Conservation (phyloP, 2,329 filamentous ascomycete genomes). For the Scorias spongiosa region DNA sequence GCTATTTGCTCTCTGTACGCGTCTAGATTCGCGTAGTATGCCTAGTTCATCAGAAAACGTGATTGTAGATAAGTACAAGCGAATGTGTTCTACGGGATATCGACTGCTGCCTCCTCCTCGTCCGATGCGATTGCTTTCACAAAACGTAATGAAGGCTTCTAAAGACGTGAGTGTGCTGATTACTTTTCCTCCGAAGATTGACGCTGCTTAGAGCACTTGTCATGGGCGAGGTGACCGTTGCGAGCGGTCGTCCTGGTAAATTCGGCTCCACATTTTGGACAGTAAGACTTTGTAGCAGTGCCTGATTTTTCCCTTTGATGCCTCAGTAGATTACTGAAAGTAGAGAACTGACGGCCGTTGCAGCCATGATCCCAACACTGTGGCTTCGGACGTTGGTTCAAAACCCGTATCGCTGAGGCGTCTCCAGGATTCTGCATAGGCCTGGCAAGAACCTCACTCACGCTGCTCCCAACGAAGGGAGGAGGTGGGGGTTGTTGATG, state of each 20-base stretch:
- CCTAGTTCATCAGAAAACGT: too few relatives aligned
- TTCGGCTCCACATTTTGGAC: slow-evolving; percentile 80
- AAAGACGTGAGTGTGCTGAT: too few relatives aligned
- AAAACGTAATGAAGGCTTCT: too few relatives aligned
- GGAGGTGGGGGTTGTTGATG: slow-evolving; percentile 4
- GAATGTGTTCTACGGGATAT: too few relatives aligned
- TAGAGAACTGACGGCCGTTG: slow-evolving; percentile 89
- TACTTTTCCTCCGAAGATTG: slow-evolving; percentile 28
- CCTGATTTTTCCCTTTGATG: slow-evolving; percentile 93
- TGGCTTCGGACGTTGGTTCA: slow-evolving; percentile 52
- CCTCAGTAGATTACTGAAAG: slow-evolving; percentile 83
- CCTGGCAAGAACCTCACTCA: slow-evolving; percentile 11
- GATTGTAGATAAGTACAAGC: too few relatives aligned
- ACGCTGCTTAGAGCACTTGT: slow-evolving; percentile 71
- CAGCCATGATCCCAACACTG: slow-evolving; percentile 97
- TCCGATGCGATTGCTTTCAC: too few relatives aligned
- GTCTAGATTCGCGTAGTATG: too few relatives aligned
- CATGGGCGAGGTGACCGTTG: slow-evolving; percentile 73
- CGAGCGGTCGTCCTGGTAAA: slow-evolving; percentile 81
- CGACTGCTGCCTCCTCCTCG: too few relatives aligned
- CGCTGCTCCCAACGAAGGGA: slow-evolving; percentile 10
- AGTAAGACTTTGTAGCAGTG: slow-evolving; percentile 74
- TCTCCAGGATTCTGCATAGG: slow-evolving; percentile 1
- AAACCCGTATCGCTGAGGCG: slow-evolving; percentile 18
- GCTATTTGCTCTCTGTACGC: too few relatives aligned